Base-by-base conservation (phyloP, 2,329 filamentous ascomycete species). In the Ceratocystis huliohia region DNA sequence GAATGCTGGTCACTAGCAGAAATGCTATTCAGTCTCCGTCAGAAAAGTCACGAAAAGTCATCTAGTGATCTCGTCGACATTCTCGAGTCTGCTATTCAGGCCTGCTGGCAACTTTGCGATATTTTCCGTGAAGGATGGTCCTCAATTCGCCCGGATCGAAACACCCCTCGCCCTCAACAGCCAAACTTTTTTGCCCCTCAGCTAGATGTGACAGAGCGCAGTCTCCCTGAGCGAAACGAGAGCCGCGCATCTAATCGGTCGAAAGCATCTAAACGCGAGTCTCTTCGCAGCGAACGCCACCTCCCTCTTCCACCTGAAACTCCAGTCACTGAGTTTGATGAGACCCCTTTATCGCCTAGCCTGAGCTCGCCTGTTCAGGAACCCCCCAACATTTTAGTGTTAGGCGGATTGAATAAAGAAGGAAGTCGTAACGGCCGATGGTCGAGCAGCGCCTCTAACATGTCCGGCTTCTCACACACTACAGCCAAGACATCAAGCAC, bases 91-190 rank as follows among this genome's bases (percentile, higher is more conserved):
- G 91, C 92, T 0, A 88, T 96, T 0, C 91, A 96, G 73, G 90
- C 92, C 15, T 96, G 92, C 74, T 96, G 91, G 91, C 91, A 96
- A 70, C 82, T 96, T 5, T 96, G 91, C 74, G 91, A 96, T 76
- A 85, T 96, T 65, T 96, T 96, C 79, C 84, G 91, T 61, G 89
- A 94, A 76, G 91, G 91, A 20, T 96, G 92, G 91, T 91, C 89
- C 2, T 89, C 94, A 71, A 85, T 94, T 61, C 84, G 91, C 65
- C 91, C 92, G 3, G 91, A 96, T 69, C 82, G 91, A 65, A 88
- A 88, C 57, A 96, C 92, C 1, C 92, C 93, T 15, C 82, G 91
- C 46, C 89, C 91, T 1, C 89, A 82, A 66, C 91, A 96, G 73
- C 83, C 86, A 10, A 86, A 81, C 63, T 95, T 95, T 73, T 84